A percentile compares a stretch with the other conserved stretches of the same genome.
These are phyloP conservation scores for Ophiostoma sp. DNA, from an alignment of 2,329 filamentous ascomycete species.

Conservation along the genomic window DNA sequence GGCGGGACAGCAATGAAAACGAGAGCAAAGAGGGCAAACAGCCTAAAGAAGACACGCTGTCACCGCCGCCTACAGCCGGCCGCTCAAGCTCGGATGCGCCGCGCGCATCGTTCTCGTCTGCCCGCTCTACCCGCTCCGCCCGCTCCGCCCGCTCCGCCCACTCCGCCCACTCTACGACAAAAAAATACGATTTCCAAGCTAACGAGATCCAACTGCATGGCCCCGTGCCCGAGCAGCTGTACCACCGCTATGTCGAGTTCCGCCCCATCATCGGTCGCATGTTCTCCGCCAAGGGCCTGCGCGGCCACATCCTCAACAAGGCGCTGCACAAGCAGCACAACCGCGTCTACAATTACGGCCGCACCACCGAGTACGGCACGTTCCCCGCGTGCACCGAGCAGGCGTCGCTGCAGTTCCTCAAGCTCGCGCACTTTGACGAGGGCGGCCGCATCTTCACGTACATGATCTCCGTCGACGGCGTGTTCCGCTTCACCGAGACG, in stretches of 20 bases:
- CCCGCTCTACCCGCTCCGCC: background rate
- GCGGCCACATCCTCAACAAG: conserved; percentile 74
- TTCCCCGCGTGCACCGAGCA: conserved; percentile 63
- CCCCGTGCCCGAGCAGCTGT: conserved; percentile 72
- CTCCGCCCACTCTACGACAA: background rate
- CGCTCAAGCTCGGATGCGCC: background rate
- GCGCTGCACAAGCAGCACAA: conserved; percentile 85
- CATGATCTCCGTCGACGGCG: conserved; percentile 77
- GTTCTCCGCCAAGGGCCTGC: conserved; percentile 72
- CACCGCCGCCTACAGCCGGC: background rate
- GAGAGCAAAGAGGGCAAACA: background rate
- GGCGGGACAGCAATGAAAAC: conserved; percentile 34
- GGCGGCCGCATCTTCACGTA: conserved; percentile 88
- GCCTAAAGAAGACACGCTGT: conserved; percentile 44
- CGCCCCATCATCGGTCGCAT: conserved; percentile 83
- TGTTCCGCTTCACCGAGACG: conserved; percentile 89
- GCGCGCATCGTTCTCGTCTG: background rate
- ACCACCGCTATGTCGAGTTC: conserved; percentile 92
- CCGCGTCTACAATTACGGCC: conserved; percentile 84
- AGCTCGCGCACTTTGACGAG: conserved; percentile 79
- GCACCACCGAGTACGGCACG: conserved; percentile 64
- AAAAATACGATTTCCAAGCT: conserved; percentile 69
- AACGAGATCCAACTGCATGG: conserved; percentile 84
- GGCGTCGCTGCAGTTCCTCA: conserved; percentile 73
- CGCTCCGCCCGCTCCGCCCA: background rate